phyloP scores from a whole-genome alignment of 2,329 filamentous ascomycete genomes.

The Gaeumannomyces tritici region DNA sequence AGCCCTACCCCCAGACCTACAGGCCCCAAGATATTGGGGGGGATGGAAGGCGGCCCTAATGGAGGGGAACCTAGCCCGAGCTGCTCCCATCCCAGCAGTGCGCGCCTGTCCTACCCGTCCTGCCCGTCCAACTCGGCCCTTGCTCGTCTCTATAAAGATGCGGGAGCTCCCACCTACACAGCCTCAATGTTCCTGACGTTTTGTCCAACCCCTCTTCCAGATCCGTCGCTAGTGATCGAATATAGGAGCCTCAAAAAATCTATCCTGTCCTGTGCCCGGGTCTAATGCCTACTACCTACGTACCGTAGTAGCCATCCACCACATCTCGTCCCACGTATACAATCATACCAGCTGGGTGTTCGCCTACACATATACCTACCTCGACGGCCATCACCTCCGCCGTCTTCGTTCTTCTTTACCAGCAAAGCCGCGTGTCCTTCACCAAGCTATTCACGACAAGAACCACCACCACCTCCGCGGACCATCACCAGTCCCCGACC shows the following conservation, averaged over 20 bases:
- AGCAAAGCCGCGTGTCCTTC: neutral
- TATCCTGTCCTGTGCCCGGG: neutral
- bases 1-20: conserved; percentile 2
- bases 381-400: neutral
- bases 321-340: neutral
- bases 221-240: neutral
- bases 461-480: neutral
- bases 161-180: conserved; percentile 1
- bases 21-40: neutral
- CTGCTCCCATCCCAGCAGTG: neutral
- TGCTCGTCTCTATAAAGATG: neutral
- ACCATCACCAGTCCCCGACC: neutral
- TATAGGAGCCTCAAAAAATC: neutral
- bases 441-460: neutral
- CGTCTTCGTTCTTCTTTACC: neutral
- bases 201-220: neutral
- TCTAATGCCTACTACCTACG: no score
- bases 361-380: neutral
- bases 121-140: neutral
- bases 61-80: neutral
- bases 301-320: neutral
- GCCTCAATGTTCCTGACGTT: neutral
- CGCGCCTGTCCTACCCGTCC: neutral
- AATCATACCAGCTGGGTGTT: no score
- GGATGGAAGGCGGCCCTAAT: neutral